Conservation (phyloP, 257 asterid genomes). For the Capsicum chinense region DNA sequence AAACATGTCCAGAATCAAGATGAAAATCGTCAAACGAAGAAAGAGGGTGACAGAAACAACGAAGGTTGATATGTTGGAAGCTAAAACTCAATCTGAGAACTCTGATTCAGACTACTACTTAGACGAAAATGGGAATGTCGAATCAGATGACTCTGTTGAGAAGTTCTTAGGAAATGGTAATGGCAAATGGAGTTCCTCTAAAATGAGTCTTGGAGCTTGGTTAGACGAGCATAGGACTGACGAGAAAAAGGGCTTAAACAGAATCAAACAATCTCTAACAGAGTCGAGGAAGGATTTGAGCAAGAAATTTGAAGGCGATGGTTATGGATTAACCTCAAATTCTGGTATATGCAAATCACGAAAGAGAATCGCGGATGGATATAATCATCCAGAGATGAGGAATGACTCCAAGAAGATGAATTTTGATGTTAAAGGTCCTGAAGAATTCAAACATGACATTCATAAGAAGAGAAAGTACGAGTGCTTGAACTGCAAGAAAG, state of each 20-base stretch:
- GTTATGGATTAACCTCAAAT: conserved; percentile 34
- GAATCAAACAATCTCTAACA: conserved; percentile 42
- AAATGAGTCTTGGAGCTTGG: conserved; percentile 35
- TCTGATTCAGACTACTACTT: conserved; percentile 93
- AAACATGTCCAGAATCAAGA: conserved; percentile 29
- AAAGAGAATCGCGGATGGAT: conserved; percentile 42
- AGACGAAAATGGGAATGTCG: conserved; percentile 66
- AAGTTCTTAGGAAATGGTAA: conserved; percentile 41
- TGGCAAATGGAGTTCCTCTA: conserved; percentile 37
- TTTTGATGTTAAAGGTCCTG: conserved; percentile 40
- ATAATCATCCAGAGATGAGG: conserved; percentile 40
- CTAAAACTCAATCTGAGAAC: conserved; percentile 49
- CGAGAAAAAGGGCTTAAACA: conserved; percentile 39
- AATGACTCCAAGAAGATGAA: conserved; percentile 43
- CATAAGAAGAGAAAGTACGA: conserved; percentile 69
- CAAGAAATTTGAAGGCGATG: conserved; percentile 39
- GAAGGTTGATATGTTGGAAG: conserved; percentile 41
- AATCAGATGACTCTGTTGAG: conserved; percentile 74
- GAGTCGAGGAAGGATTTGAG: conserved; percentile 38
- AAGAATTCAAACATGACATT: conserved; percentile 33
- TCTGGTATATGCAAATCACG: conserved; percentile 43
- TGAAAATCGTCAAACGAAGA: conserved; percentile 39
- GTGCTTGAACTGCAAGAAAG: conserved; percentile 86
- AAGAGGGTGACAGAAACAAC: conserved; percentile 42
- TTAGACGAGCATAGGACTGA: conserved; percentile 44